Percentiles rank a stretch among this genome's conserved stretches.
These are phyloP conservation scores for Coprinellus micaceus DNA, from an alignment of 768 basidiomycete species.

Conservation along the genomic window DNA sequence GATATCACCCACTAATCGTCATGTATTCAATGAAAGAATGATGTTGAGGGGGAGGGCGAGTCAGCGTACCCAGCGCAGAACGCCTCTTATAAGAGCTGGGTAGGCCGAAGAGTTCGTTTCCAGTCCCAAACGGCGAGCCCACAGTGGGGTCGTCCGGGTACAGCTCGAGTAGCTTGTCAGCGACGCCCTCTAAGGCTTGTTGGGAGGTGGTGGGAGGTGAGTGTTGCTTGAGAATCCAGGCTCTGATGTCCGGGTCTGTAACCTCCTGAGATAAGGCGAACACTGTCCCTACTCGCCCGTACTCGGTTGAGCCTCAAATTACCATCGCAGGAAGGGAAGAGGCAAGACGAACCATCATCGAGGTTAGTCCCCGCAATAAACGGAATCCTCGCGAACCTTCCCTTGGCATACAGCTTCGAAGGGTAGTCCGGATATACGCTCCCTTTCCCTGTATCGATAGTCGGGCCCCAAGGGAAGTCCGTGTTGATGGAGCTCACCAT, in stretches of 20 bases:
- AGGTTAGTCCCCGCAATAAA: conserved; percentile 43
- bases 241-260: neutral
- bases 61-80: conserved; percentile 26
- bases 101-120: conserved; percentile 41
- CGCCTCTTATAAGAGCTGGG: conserved; percentile 28
- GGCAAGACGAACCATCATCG: conserved; percentile 43
- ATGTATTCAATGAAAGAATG: too few relatives aligned
- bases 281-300: neutral
- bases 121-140: conserved; percentile 46
- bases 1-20: conserved; percentile 33
- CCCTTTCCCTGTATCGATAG: conserved; percentile 35
- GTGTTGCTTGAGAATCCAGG: neutral
- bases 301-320: too few relatives aligned
- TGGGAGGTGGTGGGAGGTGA: conserved; percentile 27
- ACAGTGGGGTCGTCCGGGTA: conserved; percentile 40
- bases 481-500: conserved; percentile 13
- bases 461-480: conserved; percentile 32
- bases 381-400: conserved; percentile 32
- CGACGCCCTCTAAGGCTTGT: conserved; percentile 16
- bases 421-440: conserved; percentile 38
- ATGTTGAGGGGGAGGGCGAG: too few relatives aligned
- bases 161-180: conserved; percentile 28
- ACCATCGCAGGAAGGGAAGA: too few relatives aligned
- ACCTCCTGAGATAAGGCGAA: neutral
- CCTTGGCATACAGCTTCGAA: conserved; percentile 28